Conservation (phyloP, 441 rosid species). For the Raphanus hybrid region DNA sequence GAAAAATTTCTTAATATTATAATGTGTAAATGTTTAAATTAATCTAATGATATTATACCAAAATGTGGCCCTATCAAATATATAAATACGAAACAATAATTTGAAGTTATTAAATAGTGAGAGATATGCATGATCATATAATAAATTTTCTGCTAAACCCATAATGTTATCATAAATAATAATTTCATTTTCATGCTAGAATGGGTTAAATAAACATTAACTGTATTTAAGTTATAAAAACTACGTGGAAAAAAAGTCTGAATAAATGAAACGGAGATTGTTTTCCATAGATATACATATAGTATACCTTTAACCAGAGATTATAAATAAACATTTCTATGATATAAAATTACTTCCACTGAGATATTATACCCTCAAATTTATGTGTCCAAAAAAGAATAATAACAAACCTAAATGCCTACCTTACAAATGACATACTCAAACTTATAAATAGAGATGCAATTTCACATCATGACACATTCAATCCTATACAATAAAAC, state of each 20-base stretch:
- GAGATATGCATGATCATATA: neutral
- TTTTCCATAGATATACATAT: neutral
- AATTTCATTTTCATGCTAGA: neutral
- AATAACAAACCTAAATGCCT: neutral
- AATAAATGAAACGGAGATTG: neutral
- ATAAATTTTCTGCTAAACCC: neutral
- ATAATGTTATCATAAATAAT: no score
- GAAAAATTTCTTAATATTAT: neutral
- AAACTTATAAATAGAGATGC: slow-evolving; percentile 3
- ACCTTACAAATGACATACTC: neutral
- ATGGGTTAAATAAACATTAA: neutral
- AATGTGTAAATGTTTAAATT: neutral
- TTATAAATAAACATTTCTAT: neutral
- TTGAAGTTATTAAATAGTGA: neutral
- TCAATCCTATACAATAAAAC: neutral
- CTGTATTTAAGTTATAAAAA: no score
- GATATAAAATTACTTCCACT: neutral
- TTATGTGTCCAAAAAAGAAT: neutral
- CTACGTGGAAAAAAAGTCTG: neutral
- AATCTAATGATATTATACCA: neutral
- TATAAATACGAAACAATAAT: no score
- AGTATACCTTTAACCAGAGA: neutral
- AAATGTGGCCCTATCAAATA: neutral
- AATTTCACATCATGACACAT: neutral
- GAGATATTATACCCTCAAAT: neutral